phyloP scores from a whole-genome alignment of 129 eudicot species.

The Cynara cardunculus region DNA sequence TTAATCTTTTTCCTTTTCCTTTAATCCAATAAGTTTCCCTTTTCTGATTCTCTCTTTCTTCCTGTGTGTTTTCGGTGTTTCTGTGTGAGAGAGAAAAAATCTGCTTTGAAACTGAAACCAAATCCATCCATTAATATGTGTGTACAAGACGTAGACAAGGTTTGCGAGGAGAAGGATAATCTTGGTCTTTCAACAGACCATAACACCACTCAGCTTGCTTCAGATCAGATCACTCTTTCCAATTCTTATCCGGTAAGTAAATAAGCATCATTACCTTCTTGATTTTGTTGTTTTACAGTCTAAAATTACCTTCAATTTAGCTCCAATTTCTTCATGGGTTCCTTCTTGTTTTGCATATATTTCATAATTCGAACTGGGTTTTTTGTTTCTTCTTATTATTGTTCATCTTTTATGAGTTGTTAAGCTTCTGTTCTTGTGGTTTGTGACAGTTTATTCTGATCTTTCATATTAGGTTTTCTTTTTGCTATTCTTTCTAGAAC shows the following conservation, averaged over 20 bases:
- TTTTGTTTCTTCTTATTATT: not conserved
- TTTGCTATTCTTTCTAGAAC: not conserved
- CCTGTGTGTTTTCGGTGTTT: slow-evolving; percentile 26
- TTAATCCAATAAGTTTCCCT: slow-evolving; percentile 22
- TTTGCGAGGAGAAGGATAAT: slow-evolving; percentile 52
- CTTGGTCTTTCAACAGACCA: slow-evolving; percentile 37
- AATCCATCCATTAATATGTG: slow-evolving; percentile 43
- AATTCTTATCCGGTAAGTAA: slow-evolving; percentile 55
- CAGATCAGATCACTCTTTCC: slow-evolving; percentile 36
- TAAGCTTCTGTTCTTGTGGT: slow-evolving; percentile 8
- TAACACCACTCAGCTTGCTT: slow-evolving; percentile 26
- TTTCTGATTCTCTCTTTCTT: slow-evolving; percentile 1
- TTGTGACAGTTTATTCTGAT: slow-evolving; percentile 7
- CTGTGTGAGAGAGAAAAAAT: slow-evolving; percentile 28
- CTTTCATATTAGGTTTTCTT: slow-evolving; percentile 7
- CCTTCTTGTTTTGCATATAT: not conserved
- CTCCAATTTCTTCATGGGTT: slow-evolving; percentile 6
- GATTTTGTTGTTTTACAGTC: not conserved
- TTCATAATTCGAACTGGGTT: slow-evolving; percentile 7
- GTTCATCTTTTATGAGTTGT: not conserved
- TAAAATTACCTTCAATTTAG: not conserved
- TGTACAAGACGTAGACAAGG: slow-evolving; percentile 65
- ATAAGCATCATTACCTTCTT: not conserved
- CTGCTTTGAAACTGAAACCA: slow-evolving; percentile 25
- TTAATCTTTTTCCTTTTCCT: slow-evolving; percentile 10